Conservation (phyloP, 805 yeast species). For the Candida rishiriensis region DNA sequence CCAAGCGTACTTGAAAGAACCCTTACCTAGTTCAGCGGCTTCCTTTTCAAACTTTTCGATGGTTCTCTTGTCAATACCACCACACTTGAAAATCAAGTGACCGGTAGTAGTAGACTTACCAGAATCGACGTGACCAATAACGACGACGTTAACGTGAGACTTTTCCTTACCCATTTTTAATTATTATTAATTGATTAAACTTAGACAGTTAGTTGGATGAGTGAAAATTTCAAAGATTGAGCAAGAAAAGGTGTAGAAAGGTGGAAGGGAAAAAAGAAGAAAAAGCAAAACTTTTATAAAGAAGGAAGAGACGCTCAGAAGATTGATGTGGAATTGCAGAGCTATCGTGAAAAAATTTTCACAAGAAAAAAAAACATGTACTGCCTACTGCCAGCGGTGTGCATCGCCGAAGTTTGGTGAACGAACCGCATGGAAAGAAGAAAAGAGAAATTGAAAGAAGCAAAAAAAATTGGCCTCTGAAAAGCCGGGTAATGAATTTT, state of each 20-base stretch:
- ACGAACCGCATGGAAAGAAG: too few species aligned
- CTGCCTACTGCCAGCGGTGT: too few species aligned
- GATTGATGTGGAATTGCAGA: too few species aligned
- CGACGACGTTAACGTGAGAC: slow-evolving; percentile 99
- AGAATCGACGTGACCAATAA: slow-evolving; percentile 99
- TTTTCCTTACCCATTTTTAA: slow-evolving; percentile 55
- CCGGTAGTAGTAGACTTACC: slow-evolving; percentile 99
- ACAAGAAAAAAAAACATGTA: too few species aligned
- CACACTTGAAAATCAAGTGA: slow-evolving; percentile 98
- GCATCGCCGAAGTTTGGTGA: too few species aligned
- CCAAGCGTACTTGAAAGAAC: slow-evolving; percentile 98
- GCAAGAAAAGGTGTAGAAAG: background rate
- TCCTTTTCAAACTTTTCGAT: slow-evolving; percentile 96
- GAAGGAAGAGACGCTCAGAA: background rate
- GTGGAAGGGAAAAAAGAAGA: slow-evolving; percentile 1
- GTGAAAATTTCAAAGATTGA: too few species aligned
- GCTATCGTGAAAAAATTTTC: too few species aligned
- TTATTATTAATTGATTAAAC: background rate
- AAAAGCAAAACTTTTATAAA: background rate
- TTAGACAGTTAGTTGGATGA: too few species aligned
- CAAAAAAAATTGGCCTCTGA: too few species aligned
- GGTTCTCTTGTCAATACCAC: slow-evolving; percentile 99
- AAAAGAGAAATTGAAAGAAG: too few species aligned
- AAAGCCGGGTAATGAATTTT: too few species aligned
- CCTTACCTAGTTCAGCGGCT: slow-evolving; percentile 96